Evolutionary conservation across 192 early-diverging fungal species (phyloP), one percentile per base, ranked within the genome.

Genomic region (Podila epigama): DNA sequence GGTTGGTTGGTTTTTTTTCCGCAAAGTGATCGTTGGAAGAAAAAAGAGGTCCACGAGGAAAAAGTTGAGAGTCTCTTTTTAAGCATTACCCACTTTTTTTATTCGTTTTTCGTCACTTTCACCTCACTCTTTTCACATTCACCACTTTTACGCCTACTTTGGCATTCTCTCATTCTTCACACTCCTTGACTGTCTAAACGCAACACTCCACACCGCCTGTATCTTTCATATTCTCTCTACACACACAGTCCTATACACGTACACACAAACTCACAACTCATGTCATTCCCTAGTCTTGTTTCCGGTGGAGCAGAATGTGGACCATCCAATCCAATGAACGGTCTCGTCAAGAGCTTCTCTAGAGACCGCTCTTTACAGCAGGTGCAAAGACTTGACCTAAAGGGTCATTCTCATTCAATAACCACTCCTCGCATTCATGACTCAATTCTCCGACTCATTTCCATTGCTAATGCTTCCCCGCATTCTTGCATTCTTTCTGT

Each of bases 271-370:
- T 22, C 44, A 48, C 44, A 48, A 20, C 25, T 61, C 50, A 84
- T 84, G 83, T 79, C 82, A 0, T 84, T 92, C 39, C 85, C 87
- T 42, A 81, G 88, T 54, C 79, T 91, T 11, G 87, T 88, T 69
- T 79, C 83, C 16, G 81, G 81, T 37, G 90, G 87, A 50, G 89
- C 90, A 42, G 92, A 92, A 42, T 93, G 91, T 63, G 91, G 90
- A 7, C 90, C 90, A n/a, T 84, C 83, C 16, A 97, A 94, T 67
- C 86, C 93, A 15, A 87, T 95, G 82, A 77, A 62, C 36, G 86
- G 87, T 4, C 86, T 97, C 60, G 88, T 91, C 84, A 95, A 97
- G 73, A 92, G 91, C 71, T 86, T 95, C 68, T 73, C 89, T 48
- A 83, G 89, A 51, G 93, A 95, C 72, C 83, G 87, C 37, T 92